A percentile compares a stretch with the other conserved stretches of the same genome.
These are phyloP conservation scores for Colletotrichum nymphaeae DNA, from an alignment of 2,329 filamentous ascomycete genomes.

Conservation along the genomic window DNA sequence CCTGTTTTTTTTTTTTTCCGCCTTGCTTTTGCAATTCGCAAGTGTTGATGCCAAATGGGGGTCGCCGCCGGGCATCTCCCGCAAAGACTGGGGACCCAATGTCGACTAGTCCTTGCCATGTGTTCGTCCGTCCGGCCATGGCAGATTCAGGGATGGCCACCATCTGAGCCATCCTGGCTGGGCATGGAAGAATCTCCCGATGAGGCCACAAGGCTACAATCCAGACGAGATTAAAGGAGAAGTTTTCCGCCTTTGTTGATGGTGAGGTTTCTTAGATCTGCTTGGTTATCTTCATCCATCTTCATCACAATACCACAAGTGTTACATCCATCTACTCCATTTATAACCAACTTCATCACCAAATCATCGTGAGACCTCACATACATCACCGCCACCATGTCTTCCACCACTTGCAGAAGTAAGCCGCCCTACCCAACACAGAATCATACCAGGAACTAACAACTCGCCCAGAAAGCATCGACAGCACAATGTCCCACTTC, in stretches of 20 bases:
- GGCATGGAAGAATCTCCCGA: conserved; percentile 31
- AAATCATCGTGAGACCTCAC: background rate
- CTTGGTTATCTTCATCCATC: background rate
- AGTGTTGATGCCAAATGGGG: background rate
- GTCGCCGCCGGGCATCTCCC: conserved; percentile 11
- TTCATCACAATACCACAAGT: background rate
- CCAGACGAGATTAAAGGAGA: conserved; percentile 13
- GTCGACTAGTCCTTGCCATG: conserved; percentile 27
- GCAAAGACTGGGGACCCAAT: conserved; percentile 16
- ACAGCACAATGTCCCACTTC: conserved; percentile 35
- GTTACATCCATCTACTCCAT: background rate
- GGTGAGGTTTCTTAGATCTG: background rate
- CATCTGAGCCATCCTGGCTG: conserved; percentile 34
- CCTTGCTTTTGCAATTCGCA: background rate
- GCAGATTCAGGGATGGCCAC: conserved; percentile 24
- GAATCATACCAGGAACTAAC: background rate
- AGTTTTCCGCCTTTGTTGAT: conserved; percentile 13
- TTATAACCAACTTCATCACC: background rate
- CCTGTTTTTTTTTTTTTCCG: background rate
- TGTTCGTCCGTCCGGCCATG: conserved; percentile 19
- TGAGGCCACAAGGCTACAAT: conserved; percentile 41
- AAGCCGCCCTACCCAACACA: background rate
- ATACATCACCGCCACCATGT: conserved; percentile 17
- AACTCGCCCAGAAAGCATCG: conserved; percentile 28
- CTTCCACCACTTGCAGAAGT: conserved; percentile 28